These are phyloP conservation scores for Leccinum subgranulosum DNA, from an alignment of 768 basidiomycete species.

Conservation along the genomic window DNA sequence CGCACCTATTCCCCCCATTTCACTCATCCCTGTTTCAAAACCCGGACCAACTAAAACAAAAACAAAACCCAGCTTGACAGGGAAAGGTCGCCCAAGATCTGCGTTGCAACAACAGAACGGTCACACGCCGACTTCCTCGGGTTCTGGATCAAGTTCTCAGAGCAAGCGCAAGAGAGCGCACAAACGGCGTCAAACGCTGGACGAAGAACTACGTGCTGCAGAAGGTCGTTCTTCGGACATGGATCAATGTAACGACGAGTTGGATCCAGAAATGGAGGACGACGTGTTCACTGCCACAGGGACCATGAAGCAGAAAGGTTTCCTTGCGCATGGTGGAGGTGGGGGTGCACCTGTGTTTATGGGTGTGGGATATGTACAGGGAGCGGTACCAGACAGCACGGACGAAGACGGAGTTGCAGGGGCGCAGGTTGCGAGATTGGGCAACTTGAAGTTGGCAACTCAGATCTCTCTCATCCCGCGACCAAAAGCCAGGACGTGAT, in stretches of 20 bases:
- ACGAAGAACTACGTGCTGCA: constrained; percentile 61
- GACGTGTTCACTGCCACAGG: constrained; percentile 52
- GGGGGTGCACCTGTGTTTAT: constrained; percentile 70
- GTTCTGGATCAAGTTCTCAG: constrained; percentile 15
- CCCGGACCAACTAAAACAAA: constrained; percentile 12
- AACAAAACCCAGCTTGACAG: constrained; percentile 11
- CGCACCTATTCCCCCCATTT: constrained; percentile 18
- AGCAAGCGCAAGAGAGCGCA: constrained; percentile 17
- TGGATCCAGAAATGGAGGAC: constrained; percentile 41
- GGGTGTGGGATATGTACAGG: constrained; percentile 65
- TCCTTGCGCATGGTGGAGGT: constrained; percentile 72
- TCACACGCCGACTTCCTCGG: not conserved
- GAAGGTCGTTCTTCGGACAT: constrained; percentile 31
- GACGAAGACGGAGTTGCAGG: constrained; percentile 6
- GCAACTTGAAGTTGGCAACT: constrained; percentile 14
- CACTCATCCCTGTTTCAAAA: constrained; percentile 22
- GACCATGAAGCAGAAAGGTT: constrained; percentile 51
- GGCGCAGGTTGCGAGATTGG: not conserved
- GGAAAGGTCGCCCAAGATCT: constrained; percentile 19
- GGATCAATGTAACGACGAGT: constrained; percentile 37
- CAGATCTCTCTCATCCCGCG: constrained; percentile 27
- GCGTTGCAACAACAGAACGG: not conserved
- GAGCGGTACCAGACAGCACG: constrained; percentile 35
- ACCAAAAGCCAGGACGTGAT: constrained; percentile 17
- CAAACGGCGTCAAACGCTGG: constrained; percentile 53